Base-by-base conservation (phyloP, 805 yeast genomes). In the Scheffersomyces stipitis region DNA sequence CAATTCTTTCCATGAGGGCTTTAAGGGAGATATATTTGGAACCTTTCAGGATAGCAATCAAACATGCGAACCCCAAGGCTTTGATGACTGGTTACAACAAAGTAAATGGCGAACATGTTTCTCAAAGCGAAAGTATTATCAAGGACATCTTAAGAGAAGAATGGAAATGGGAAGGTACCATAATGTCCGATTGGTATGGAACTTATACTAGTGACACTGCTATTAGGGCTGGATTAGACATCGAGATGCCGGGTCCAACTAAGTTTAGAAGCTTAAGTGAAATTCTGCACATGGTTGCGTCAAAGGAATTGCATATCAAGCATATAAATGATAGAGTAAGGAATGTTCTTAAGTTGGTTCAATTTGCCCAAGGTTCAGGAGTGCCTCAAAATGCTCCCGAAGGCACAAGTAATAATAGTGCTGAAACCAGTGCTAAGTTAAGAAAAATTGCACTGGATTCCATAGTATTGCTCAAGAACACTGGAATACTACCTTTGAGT, bases 211-310 rank as follows among this genome's bases (percentile, higher is more conserved):
- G 55, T 15, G 58, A 56, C 28, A 45, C 42, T 3, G 50, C 62
- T 6, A 45, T 60, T 38, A 51, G 46, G 34, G 48, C 46, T 37
- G 66, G 66, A 3, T 50, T 60, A 38, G 64, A 60, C 38, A 44
- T 60, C 42, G 66, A 60, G 42, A 60, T 60, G 66, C 66, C 66
- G 0, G 66, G 66, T 10, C 62, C 62, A 10, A 43, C 64, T 3
- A 39, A 30, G 18, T 51, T 56, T 35, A 46, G 66, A 41, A 35
- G 31, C 3, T 31, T 33, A 4, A 38, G 32, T 4, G 41, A 45
- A 15, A 24, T 60, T 9, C 36, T 37, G 18, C 64, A 58, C 33
- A 54, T 54, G 62, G 35, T 60, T 4, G 36, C 36, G 15, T 43
- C 60, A 3, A 44, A 49, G 26, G 66, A 60, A 40, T 44, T 60